Evolutionary conservation across 768 basidiomycete genomes (phyloP), one percentile per base, ranked within the genome.

Genomic region (Pleurotus djamor): DNA sequence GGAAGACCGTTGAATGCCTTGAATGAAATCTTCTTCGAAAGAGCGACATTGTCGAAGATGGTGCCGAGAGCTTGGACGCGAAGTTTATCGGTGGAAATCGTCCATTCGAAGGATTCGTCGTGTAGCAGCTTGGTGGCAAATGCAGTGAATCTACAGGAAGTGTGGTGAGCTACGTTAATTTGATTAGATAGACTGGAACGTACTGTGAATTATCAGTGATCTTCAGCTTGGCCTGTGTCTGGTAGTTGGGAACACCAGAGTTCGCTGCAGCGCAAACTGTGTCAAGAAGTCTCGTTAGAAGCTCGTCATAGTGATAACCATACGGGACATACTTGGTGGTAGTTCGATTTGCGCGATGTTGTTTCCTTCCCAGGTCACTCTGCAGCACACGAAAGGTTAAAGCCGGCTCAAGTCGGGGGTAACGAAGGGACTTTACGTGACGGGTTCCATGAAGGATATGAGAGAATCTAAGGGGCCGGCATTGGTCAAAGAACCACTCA

Each of bases 1-100:
- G 86, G 86, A 5, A 91, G 73, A 34, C 80, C 80, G 60, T 91
- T 85, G 70, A 91, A 91, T 4, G 88, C 89, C 65, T 83, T 86
- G 74, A 90, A 80, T 4, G 82, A 71, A 41, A 90, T 67, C 1
- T 77, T 74, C 71, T 91, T 91, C 49, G 75, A 79, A 37, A 91
- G 76, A 0, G 77, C 73, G 33, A 91, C 81, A 59, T 81, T 79
- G 60, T 89, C 85, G 62, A 91, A 91, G 62, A 85, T 81, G 9
- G 86, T 88, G 13, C 85, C 86, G 1, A 91, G 79, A 4, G 89
- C 88, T 2, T 76, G 80, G 13, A 91, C 69, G 34, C 85, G 82
- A 50, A 91, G 81, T 44, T 75, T 81, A n/a, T 77, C 61, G 0
- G 89, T 88, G 4, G 86, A 86, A 49, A 91, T 85, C 1, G 82